Evolutionary conservation across 495 filamentous ascomycete genomes (phyloP).

Genomic region (Bacidia gigantensis): DNA sequence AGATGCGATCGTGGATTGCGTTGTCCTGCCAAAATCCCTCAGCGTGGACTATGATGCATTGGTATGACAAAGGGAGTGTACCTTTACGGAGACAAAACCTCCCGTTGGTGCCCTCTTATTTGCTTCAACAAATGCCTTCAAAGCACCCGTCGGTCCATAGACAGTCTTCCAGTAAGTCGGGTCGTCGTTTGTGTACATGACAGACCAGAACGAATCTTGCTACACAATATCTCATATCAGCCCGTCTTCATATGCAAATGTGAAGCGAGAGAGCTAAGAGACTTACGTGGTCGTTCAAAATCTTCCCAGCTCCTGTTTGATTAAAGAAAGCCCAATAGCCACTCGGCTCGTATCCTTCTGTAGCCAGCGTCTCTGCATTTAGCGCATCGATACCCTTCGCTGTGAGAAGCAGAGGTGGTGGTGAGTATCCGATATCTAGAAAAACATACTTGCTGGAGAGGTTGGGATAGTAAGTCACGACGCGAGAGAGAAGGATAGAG

Average conservation of each 20-base stretch:
- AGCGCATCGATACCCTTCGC: slow-evolving; percentile 7
- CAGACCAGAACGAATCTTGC: background rate
- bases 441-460: slow-evolving; percentile 1
- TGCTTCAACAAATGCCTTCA: slow-evolving; percentile 2
- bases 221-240: too few relatives aligned
- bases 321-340: slow-evolving; percentile 10
- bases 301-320: slow-evolving; percentile 1
- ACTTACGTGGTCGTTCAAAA: slow-evolving; percentile 4
- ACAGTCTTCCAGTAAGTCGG: slow-evolving; percentile 6
- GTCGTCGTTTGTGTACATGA: background rate
- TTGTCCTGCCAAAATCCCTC: too few relatives aligned
- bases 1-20: background rate
- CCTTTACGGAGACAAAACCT: background rate
- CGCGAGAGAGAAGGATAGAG: slow-evolving; percentile 2
- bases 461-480: slow-evolving; percentile 6
- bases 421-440: slow-evolving; percentile 4
- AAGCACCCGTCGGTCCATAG: background rate
- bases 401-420: background rate
- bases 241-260: too few relatives aligned
- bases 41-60: too few relatives aligned
- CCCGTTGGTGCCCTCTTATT: background rate
- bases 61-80: background rate
- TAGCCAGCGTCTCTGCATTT: background rate
- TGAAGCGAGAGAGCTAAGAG: too few relatives aligned
- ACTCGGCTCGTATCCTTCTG: slow-evolving; percentile 1